Conservation (phyloP, 75 land plant species). For the Cryptomeria japonica region DNA sequence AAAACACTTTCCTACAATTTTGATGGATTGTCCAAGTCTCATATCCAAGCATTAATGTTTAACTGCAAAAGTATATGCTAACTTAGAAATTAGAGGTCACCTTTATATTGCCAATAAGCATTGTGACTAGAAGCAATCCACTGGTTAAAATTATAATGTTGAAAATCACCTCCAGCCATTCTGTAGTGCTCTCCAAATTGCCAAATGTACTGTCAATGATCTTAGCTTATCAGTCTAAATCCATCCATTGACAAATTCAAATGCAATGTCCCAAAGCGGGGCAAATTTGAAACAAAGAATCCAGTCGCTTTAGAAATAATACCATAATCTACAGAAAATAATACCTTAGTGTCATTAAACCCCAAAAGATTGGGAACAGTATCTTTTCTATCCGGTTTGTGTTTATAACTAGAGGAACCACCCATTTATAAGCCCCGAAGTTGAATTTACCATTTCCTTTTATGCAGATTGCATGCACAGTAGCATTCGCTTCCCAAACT, state of each 20-base stretch:
- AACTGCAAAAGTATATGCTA: no score
- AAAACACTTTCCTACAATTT: not conserved
- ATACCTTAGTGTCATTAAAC: constrained; percentile 98
- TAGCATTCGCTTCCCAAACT: constrained; percentile 36
- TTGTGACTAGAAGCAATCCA: constrained; percentile 83
- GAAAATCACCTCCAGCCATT: constrained; percentile 83
- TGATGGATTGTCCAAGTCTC: not conserved
- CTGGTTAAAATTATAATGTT: constrained; percentile 76
- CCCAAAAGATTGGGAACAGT: constrained; percentile 91
- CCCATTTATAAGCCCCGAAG: constrained; percentile 82
- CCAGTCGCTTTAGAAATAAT: not conserved
- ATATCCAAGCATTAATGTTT: not conserved
- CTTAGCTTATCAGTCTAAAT: not conserved
- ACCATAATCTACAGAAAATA: not conserved
- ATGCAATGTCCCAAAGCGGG: not conserved
- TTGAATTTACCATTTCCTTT: constrained; percentile 36
- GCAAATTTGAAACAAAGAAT: not conserved
- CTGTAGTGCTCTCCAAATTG: constrained; percentile 66
- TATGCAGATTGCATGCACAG: constrained; percentile 41
- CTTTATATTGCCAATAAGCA: constrained; percentile 98
- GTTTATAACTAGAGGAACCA: constrained; percentile 68
- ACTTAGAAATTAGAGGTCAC: constrained; percentile 25
- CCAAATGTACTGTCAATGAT: constrained; percentile 60
- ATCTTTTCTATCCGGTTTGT: constrained; percentile 59
- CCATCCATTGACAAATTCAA: not conserved